Evolutionary conservation across 2,329 filamentous ascomycete species (phyloP).

Genomic region (Colletotrichum filicis): DNA sequence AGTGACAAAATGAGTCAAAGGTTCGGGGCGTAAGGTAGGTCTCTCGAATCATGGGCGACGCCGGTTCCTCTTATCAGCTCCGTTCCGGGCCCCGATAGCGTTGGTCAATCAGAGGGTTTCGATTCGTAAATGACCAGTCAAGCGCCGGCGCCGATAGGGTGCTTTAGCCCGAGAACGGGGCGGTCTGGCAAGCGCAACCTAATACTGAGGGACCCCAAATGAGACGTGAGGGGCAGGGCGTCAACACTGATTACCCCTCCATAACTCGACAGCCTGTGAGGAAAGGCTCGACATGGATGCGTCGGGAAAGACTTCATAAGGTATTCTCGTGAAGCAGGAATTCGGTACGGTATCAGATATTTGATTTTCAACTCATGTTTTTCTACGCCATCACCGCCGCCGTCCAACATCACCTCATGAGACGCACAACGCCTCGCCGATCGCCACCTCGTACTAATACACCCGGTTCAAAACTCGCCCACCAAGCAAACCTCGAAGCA

Average conservation of each 20-base stretch:
- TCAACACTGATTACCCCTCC: slow-evolving; percentile 12
- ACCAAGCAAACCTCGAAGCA: not conserved
- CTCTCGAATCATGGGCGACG: slow-evolving; percentile 1
- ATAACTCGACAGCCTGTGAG: not conserved
- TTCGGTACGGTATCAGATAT: not conserved
- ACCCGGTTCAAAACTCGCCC: not conserved
- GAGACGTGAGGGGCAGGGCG: slow-evolving; percentile 21
- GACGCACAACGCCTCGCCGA: slow-evolving; percentile 10
- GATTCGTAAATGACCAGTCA: slow-evolving; percentile 21
- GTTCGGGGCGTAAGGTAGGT: not conserved
- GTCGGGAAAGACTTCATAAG: not conserved
- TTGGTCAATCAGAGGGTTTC: slow-evolving; percentile 26
- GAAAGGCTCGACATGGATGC: not conserved
- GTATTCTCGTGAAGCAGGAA: not conserved
- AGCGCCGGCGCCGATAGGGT: slow-evolving; percentile 19
- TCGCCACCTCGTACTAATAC: slow-evolving; percentile 3
- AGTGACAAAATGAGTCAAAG: not conserved
- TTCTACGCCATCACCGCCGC: not conserved
- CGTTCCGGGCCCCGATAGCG: slow-evolving; percentile 11
- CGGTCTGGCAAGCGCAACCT: slow-evolving; percentile 13
- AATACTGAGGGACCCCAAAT: not conserved
- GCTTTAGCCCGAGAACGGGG: not conserved
- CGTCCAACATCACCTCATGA: not conserved
- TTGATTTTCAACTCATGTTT: not conserved
- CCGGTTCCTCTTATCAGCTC: slow-evolving; percentile 30